A percentile compares a stretch with the other conserved stretches of the same genome.
Evolutionary conservation across 306 rosid genomes (phyloP).

Genomic region (Aeschynomene evenia): DNA sequence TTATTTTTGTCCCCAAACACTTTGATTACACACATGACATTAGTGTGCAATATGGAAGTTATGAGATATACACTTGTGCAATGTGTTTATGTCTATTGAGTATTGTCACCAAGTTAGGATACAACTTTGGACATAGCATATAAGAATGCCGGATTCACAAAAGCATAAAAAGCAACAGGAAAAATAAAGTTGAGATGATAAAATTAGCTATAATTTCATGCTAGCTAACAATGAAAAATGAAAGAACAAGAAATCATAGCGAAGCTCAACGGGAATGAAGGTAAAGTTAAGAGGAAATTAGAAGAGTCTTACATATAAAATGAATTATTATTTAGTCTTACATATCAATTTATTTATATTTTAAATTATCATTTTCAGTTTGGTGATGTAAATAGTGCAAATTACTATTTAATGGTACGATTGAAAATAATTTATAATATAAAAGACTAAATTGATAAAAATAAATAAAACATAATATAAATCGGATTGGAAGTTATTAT

Average conservation of each 20-base stretch:
- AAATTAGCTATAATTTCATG: conserved; percentile 26
- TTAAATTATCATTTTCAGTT: too few species aligned
- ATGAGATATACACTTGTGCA: conserved; percentile 18
- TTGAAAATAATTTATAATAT: too few species aligned
- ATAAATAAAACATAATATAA: too few species aligned
- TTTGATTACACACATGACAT: conserved; percentile 39
- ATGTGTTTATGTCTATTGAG: conserved; percentile 5
- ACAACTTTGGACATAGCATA: conserved; percentile 35
- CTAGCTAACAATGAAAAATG: conserved; percentile 26
- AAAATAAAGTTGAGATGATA: conserved; percentile 13
- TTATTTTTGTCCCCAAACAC: conserved; percentile 27
- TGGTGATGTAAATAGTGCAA: too few species aligned
- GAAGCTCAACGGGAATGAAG: conserved; percentile 28
- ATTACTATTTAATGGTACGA: too few species aligned
- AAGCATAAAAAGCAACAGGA: conserved; percentile 5
- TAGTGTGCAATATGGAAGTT: conserved; percentile 12
- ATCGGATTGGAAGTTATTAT: too few species aligned
- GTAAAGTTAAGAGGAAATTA: conserved; percentile 25
- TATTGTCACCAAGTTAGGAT: conserved; percentile 25
- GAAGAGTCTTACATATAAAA: conserved; percentile 5
- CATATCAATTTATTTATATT: too few species aligned
- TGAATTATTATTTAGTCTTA: conserved; percentile 13
- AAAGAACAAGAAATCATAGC: conserved; percentile 30
- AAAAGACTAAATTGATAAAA: too few species aligned
- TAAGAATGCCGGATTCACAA: conserved; percentile 12